phyloP scores from a whole-genome alignment of 441 rosid species.

The Gossypium gossypioides region DNA sequence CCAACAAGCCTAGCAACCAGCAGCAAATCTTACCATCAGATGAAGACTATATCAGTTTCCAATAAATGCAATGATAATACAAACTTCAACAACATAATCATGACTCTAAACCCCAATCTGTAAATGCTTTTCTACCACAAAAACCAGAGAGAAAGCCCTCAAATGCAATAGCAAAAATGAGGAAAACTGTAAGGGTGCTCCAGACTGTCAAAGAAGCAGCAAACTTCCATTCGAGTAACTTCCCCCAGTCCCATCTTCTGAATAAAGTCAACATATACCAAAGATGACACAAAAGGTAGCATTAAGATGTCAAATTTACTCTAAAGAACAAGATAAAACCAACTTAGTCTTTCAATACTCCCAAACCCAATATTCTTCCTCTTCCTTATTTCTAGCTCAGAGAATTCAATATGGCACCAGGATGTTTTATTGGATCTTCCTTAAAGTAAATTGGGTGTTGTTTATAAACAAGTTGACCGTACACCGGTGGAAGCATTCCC shows the following conservation, averaged over 20 bases:
- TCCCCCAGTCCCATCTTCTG: not conserved
- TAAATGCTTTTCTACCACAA: slow-evolving; percentile 4
- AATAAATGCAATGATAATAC: slow-evolving; percentile 26
- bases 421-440: slow-evolving; percentile 76
- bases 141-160: slow-evolving; percentile 10
- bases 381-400: slow-evolving; percentile 1
- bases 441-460: slow-evolving; percentile 71
- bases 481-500: slow-evolving; percentile 70
- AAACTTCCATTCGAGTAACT: slow-evolving; percentile 1
- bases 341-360: not conserved
- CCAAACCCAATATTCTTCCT: not conserved
- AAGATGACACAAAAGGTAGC: not conserved
- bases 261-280: not conserved
- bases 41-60: slow-evolving; percentile 15
- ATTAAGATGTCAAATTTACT: not conserved
- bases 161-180: slow-evolving; percentile 11
- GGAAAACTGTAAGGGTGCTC: slow-evolving; percentile 7
- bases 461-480: slow-evolving; percentile 56
- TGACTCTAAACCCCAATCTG: slow-evolving; percentile 17
- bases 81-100: slow-evolving; percentile 21
- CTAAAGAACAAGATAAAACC: slow-evolving; percentile 1
- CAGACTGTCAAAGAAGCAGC: slow-evolving; percentile 9
- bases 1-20: slow-evolving; percentile 7
- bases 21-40: slow-evolving; percentile 25
- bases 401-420: not conserved